Evolutionary conservation across 805 yeast species (phyloP).

Genomic region (Pichia phayaonensis): DNA sequence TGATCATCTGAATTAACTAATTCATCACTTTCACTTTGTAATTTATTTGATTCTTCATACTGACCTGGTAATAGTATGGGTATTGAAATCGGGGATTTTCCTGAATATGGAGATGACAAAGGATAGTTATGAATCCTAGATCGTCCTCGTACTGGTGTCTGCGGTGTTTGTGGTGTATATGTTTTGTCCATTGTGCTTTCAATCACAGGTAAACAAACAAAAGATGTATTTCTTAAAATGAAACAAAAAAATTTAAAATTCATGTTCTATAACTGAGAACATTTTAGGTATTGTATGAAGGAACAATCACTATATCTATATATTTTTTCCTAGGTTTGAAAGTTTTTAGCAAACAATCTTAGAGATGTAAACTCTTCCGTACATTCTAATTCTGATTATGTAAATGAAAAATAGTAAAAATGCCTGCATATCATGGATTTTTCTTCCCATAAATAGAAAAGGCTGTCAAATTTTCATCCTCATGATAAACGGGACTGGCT

Average conservation of each 20-base stretch:
- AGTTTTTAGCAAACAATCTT: too few relatives aligned
- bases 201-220: neutral
- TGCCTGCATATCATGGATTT: too few relatives aligned
- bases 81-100: constrained; percentile 10
- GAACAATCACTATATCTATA: too few relatives aligned
- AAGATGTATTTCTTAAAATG: neutral
- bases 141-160: neutral
- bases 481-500: neutral
- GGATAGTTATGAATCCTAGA: constrained; percentile 1
- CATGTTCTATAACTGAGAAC: too few relatives aligned
- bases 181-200: neutral
- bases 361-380: too few relatives aligned
- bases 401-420: too few relatives aligned
- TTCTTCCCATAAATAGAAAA: too few relatives aligned
- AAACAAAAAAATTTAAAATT: neutral
- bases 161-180: neutral
- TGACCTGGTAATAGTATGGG: constrained; percentile 6
- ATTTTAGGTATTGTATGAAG: too few relatives aligned
- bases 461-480: neutral
- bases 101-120: constrained; percentile 11
- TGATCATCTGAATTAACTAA: neutral
- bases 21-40: neutral
- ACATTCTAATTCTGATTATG: too few relatives aligned
- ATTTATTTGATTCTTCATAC: neutral
- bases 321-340: neutral